Evolutionary conservation across 805 yeast species (phyloP).

Genomic region (Candida ortonii): DNA sequence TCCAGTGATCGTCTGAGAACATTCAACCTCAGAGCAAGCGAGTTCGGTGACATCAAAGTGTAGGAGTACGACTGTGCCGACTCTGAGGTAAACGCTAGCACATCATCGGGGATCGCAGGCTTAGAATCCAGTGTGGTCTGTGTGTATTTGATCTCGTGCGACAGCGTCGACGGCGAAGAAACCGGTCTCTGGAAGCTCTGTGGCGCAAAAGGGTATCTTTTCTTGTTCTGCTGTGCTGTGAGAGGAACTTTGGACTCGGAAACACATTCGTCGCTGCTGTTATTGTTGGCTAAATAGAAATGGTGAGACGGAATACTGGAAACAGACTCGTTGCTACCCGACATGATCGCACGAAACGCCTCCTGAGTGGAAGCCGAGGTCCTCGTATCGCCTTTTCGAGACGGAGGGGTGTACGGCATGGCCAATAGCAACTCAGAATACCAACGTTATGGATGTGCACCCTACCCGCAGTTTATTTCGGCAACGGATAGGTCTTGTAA

Average conservation of each 20-base stretch:
- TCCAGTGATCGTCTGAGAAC: constrained; percentile 75
- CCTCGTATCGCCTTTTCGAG: constrained; percentile 7
- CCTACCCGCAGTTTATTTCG: too few species aligned
- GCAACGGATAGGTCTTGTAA: too few species aligned
- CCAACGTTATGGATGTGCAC: too few species aligned
- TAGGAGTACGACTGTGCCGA: constrained; percentile 84
- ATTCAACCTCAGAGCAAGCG: constrained; percentile 69
- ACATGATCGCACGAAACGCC: constrained; percentile 16
- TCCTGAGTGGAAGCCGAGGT: constrained; percentile 6
- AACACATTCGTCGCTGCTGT: constrained; percentile 12
- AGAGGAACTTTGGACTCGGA: constrained; percentile 1
- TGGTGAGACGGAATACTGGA: constrained; percentile 8
- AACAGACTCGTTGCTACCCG: constrained; percentile 10
- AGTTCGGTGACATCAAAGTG: constrained; percentile 77
- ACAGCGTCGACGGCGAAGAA: not conserved
- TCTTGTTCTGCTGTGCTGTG: constrained; percentile 4
- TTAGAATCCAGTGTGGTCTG: not conserved
- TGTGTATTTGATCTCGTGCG: not conserved
- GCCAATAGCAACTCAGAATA: too few species aligned
- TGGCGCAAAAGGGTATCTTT: constrained; percentile 8
- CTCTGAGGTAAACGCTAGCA: constrained; percentile 67
- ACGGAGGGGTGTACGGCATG: constrained; percentile 32
- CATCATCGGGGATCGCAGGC: constrained; percentile 34
- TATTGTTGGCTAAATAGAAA: constrained; percentile 14
- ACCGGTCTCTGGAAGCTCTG: not conserved